Percentiles rank a stretch among this genome's conserved stretches.
phyloP scores from a whole-genome alignment of 2,329 filamentous ascomycete species.

The Pezicula radicicola region DNA sequence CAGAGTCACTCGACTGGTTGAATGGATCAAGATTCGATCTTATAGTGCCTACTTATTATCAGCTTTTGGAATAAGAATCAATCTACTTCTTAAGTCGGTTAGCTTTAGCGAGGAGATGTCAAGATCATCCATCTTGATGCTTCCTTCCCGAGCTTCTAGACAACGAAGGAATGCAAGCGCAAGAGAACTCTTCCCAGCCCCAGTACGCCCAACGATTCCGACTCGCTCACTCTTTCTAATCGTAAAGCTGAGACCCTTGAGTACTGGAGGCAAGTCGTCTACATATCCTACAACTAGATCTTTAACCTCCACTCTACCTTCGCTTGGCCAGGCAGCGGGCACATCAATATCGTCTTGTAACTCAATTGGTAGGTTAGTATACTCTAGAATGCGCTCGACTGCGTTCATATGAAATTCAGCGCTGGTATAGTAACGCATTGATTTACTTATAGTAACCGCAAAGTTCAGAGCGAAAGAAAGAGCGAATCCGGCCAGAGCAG shows the following conservation, averaged over 20 bases:
- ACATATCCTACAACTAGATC: conserved; percentile 70
- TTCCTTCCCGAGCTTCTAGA: conserved; percentile 12
- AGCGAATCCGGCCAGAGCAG: conserved; percentile 70
- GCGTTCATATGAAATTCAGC: conserved; percentile 76
- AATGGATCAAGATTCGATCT: too few species aligned
- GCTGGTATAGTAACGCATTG: conserved; percentile 61
- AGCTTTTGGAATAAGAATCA: conserved; percentile 10
- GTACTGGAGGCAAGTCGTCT: conserved; percentile 62
- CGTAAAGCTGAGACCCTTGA: conserved; percentile 64
- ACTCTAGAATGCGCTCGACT: conserved; percentile 71
- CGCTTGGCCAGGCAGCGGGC: conserved; percentile 69
- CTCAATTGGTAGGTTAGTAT: conserved; percentile 64
- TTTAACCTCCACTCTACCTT: conserved; percentile 68
- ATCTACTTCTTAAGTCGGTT: conserved; percentile 12
- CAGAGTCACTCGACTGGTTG: too few species aligned
- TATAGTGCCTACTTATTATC: too few species aligned
- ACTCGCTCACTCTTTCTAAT: conserved; percentile 56
- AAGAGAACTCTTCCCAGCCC: conserved; percentile 15
- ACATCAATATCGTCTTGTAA: conserved; percentile 55
- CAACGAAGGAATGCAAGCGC: conserved; percentile 17
- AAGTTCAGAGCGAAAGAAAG: conserved; percentile 71
- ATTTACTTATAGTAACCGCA: conserved; percentile 57
- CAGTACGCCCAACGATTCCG: conserved; percentile 8
- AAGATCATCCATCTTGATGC: conserved; percentile 15
- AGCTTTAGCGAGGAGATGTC: conserved; percentile 18